Percentiles rank a stretch among this genome's conserved stretches.
Evolutionary conservation across 2,329 filamentous ascomycete species (phyloP).

Genomic region (Raffaelea ambrosiae): DNA sequence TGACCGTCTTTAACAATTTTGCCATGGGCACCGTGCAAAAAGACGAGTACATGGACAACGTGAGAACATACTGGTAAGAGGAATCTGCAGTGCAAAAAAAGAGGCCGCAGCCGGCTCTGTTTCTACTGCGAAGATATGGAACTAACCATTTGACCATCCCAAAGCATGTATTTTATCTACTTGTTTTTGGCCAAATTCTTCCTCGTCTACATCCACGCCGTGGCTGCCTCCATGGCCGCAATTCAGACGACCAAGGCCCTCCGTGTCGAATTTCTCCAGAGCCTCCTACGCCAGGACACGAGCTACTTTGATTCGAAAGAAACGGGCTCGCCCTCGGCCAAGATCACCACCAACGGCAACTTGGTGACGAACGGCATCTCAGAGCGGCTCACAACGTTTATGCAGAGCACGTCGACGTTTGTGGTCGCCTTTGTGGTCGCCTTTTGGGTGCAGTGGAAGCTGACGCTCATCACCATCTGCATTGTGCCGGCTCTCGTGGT

Average conservation of each 20-base stretch:
- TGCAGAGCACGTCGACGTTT: conserved; percentile 19
- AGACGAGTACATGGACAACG: no score
- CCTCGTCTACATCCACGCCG: background rate
- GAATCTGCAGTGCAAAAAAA: no score
- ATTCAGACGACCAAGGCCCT: background rate
- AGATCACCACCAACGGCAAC: conserved; percentile 25
- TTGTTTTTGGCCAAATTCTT: background rate
- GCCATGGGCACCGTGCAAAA: no score
- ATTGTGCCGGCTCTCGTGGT: conserved; percentile 5
- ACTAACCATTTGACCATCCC: background rate
- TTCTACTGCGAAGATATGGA: no score
- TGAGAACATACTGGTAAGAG: no score
- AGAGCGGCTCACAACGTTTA: conserved; percentile 16
- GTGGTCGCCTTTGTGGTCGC: conserved; percentile 43
- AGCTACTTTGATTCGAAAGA: background rate
- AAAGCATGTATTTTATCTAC: background rate
- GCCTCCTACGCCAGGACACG: background rate
- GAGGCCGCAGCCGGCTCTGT: no score
- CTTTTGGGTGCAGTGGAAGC: conserved; percentile 67
- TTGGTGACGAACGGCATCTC: conserved; percentile 2
- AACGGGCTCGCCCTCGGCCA: conserved; percentile 4
- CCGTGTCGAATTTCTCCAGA: background rate
- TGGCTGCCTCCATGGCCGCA: background rate
- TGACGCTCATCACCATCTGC: conserved; percentile 49
- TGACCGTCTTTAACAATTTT: conserved; percentile 40